Evolutionary conservation across 1,284 basidiomycete species (phyloP), one percentile per base, ranked within the genome.

Genomic region (Limonomyces culmigenus): DNA sequence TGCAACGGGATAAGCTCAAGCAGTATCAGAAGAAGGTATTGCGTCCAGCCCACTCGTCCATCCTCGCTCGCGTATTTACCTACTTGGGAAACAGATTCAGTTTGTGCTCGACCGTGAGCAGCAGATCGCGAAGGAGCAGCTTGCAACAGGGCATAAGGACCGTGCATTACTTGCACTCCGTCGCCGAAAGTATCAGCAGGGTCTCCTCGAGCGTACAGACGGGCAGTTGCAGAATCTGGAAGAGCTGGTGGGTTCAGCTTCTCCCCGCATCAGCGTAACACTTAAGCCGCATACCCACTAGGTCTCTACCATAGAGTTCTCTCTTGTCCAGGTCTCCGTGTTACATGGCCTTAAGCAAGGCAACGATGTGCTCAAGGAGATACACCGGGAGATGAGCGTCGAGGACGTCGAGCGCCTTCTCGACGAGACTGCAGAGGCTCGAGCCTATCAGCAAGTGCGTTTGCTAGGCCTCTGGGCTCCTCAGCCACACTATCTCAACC

Each of bases 301-400:
- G 91, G 88, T 95, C 4, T 84, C 85, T 5, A 86, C 81, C 0
- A 96, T 98, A 50, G 93, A 98, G 54, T 97, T 95, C 61, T 88
- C 93, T 0, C 67, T 93, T 39, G 78, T 98, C 31, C 86, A 98
- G 55, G 77, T 87, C 31, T 87, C 89, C 3, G 85, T 98, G 13
- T 53, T 97, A 33, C 86, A 89, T 55, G 93, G 93, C 5, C 58
- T 98, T 30, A 74, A 88, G 54, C 87, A 93, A 58, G 93, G 93
- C 2, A 95, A 86, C 44, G 77, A 85, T 31, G 91, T 96, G 1
- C 63, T 98, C 38, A 88, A 84, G 51, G 74, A 93, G 58, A 84
- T 98, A 27, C 91, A 98, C 55, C 76, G 76, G 49, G 91, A 97
- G 55, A 78, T 97, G 70, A 88, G 77, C 43, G 50, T 91, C 3